Evolutionary conservation across 768 basidiomycete genomes (phyloP).

Genomic region (Lentinula boryana): DNA sequence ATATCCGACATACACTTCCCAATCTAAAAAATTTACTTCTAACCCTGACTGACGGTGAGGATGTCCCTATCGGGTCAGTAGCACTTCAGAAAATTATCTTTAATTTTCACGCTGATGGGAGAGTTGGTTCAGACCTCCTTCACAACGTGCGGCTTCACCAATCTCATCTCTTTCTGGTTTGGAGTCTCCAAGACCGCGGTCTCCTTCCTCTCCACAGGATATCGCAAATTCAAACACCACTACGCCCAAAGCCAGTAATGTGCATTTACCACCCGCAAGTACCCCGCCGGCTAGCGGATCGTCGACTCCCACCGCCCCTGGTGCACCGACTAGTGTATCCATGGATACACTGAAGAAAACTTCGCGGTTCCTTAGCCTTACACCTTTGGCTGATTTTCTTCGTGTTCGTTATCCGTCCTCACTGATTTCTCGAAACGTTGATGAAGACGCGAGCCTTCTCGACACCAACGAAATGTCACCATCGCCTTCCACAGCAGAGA

Average conservation of each 20-base stretch:
- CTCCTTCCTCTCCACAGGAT: slow-evolving; percentile 15
- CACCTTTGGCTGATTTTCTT: slow-evolving; percentile 59
- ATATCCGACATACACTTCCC: slow-evolving; percentile 93
- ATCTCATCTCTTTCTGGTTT: slow-evolving; percentile 18
- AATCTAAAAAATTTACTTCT: slow-evolving; percentile 93
- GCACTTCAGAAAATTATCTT: neutral
- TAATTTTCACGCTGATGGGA: neutral
- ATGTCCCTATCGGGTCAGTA: slow-evolving; percentile 26
- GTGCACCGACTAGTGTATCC: slow-evolving; percentile 16
- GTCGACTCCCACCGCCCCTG: slow-evolving; percentile 43
- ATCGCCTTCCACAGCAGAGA: slow-evolving; percentile 9
- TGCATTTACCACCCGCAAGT: slow-evolving; percentile 23
- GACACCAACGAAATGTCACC: slow-evolving; percentile 9
- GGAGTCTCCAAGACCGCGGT: slow-evolving; percentile 17
- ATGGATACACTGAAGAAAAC: slow-evolving; percentile 33
- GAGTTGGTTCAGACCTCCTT: slow-evolving; percentile 9
- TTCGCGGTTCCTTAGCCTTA: slow-evolving; percentile 48
- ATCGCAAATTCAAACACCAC: slow-evolving; percentile 8
- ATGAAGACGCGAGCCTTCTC: slow-evolving; percentile 16
- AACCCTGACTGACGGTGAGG: slow-evolving; percentile 72
- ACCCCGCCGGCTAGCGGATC: slow-evolving; percentile 50
- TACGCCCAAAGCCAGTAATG: slow-evolving; percentile 31
- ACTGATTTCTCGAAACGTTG: slow-evolving; percentile 11
- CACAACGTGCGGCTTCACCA: slow-evolving; percentile 20
- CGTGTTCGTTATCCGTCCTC: slow-evolving; percentile 55